These are phyloP conservation scores for Fistulifera pelliculosa DNA, from an alignment of 108 stramenopile genomes.

Conservation along the genomic window DNA sequence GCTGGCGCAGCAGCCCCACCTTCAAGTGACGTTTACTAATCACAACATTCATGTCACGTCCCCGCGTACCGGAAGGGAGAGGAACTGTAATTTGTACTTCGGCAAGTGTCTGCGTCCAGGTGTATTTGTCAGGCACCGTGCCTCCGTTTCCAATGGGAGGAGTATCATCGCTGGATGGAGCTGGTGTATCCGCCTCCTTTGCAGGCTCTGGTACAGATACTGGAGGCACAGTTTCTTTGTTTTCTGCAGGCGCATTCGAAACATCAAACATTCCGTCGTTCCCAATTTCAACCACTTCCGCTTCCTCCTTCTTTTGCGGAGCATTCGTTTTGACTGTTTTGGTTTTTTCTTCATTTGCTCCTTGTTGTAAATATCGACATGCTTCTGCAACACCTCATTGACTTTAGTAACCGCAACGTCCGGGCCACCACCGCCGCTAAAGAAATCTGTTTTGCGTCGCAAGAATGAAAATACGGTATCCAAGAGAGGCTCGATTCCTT, in stretches of 20 bases:
- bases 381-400: constrained; percentile 62
- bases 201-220: constrained; percentile 7
- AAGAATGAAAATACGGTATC: constrained; percentile 95
- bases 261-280: constrained; percentile 64
- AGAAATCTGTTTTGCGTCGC: constrained; percentile 99
- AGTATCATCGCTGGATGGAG: constrained; percentile 35
- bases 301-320: constrained; percentile 12
- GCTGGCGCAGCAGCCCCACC: constrained; percentile 45
- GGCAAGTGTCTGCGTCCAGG: constrained; percentile 95
- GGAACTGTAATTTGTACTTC: constrained; percentile 84
- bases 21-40: constrained; percentile 77
- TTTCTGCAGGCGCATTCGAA: constrained; percentile 12
- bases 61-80: constrained; percentile 84
- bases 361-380: constrained; percentile 47
- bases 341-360: constrained; percentile 26
- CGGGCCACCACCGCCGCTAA: constrained; percentile 56
- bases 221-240: constrained; percentile 4
- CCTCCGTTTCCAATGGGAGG: constrained; percentile 96
- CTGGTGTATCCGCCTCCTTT: constrained; percentile 17
- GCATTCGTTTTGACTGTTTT: constrained; percentile 14
- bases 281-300: constrained; percentile 70
- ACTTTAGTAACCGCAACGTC: constrained; percentile 54
- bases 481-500: constrained; percentile 96
- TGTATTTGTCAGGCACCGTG: constrained; percentile 78
- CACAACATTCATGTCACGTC: constrained; percentile 76